These are phyloP conservation scores for Bacidia gigantensis DNA, from an alignment of 495 filamentous ascomycete species.

Conservation along the genomic window DNA sequence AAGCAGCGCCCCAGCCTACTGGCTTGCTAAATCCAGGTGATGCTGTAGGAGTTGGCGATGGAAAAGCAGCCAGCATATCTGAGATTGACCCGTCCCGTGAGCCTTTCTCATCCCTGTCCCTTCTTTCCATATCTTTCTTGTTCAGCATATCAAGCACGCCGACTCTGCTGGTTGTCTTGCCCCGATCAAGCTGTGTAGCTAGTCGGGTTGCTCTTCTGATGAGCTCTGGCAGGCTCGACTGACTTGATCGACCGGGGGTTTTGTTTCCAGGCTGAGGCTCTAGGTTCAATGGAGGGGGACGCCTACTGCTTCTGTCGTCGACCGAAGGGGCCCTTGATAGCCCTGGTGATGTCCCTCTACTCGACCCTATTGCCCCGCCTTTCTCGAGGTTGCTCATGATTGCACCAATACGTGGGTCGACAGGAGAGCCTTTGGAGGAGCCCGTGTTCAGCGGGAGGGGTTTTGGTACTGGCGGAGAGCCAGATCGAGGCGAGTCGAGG, in stretches of 20 bases:
- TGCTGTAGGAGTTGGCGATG: slow-evolving; percentile 56
- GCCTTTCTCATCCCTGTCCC: slow-evolving; percentile 10
- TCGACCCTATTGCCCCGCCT: slow-evolving; percentile 23
- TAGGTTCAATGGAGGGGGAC: slow-evolving; percentile 66
- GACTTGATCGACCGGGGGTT: slow-evolving; percentile 59
- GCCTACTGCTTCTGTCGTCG: slow-evolving; percentile 33
- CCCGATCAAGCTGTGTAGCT: slow-evolving; percentile 77
- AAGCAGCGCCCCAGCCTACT: slow-evolving; percentile 32
- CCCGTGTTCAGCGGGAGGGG: slow-evolving; percentile 5
- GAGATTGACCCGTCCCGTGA: slow-evolving; percentile 54
- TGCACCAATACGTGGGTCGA: slow-evolving; percentile 19
- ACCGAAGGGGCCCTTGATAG: slow-evolving; percentile 15
- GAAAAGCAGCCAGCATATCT: slow-evolving; percentile 85
- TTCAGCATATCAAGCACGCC: slow-evolving; percentile 32
- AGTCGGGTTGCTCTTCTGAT: slow-evolving; percentile 78
- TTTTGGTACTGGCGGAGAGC: slow-evolving; percentile 7
- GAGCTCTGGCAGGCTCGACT: slow-evolving; percentile 83
- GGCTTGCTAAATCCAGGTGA: slow-evolving; percentile 22
- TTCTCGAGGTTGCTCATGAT: slow-evolving; percentile 24
- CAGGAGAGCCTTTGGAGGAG: slow-evolving; percentile 10
- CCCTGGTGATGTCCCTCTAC: slow-evolving; percentile 27
- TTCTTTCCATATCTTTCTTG: slow-evolving; percentile 18
- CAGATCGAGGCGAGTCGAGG: slow-evolving; percentile 12
- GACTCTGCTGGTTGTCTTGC: slow-evolving; percentile 64
- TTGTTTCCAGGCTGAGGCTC: slow-evolving; percentile 58